Evolutionary conservation across 2,329 filamentous ascomycete genomes (phyloP), one percentile per base, ranked within the genome.

Genomic region (Monilinia fructicola): DNA sequence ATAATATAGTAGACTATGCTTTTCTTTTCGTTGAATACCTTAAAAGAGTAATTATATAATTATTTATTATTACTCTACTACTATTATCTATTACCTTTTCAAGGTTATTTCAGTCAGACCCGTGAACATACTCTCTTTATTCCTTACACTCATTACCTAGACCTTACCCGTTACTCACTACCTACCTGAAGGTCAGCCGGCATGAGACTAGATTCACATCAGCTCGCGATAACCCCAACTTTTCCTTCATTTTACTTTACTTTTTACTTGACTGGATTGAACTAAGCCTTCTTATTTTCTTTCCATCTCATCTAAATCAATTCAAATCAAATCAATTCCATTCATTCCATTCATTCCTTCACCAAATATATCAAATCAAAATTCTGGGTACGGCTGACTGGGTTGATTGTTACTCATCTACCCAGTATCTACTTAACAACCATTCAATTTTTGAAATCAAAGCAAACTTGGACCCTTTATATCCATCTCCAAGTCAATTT

Each of bases 141-240:
- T n/a, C n/a, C n/a, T n/a, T 31, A 31, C 31, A 31, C 31, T 31
- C 31, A 35, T 7, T n/a, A n/a, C n/a, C n/a, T 1, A 35, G 31
- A 35, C 31, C 31, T 35, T 35, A 35, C 31, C 31, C 6, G n/a
- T n/a, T n/a, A n/a, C n/a, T 6, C 31, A 35, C 31, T 35, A 35
- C 31, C 5, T 35, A 35, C 23, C 11, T 9, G 26, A 23, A 14
- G 40, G 38, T 46, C 40, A 46, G 16, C n/a, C 16, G 23, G 2
- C 23, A 59, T 28, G n/a, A 31, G 28, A 26, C 18, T 46, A 44
- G 9, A 31, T 21, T n/a, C 12, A 56, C 44, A 59, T 59, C 55
- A 59, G 55, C 55, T 46, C 46, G 42, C 55, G 40, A 59, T 26
- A 28, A 31, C 52, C 52, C 26, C 31, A 35, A 35, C 31, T 35